Conservation (phyloP, 2,329 filamentous ascomycete species). For the Tolypocladium tundrense region DNA sequence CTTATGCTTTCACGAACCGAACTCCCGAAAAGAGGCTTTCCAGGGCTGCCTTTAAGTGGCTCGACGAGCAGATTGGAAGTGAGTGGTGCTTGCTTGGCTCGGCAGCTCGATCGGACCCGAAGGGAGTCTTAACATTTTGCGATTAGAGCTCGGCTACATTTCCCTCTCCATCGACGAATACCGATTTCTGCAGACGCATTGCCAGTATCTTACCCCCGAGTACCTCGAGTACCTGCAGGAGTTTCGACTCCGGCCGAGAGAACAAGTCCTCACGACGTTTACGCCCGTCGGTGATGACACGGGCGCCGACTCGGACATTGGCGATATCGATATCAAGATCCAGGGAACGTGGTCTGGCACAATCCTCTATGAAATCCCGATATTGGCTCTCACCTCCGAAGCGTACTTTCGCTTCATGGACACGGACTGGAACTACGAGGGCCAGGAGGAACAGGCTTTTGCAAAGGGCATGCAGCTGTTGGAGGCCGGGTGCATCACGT, state of each 20-base stretch:
- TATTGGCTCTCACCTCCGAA: conserved; percentile 85
- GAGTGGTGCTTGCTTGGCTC: conserved; percentile 15
- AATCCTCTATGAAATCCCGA: conserved; percentile 93
- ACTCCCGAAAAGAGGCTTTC: conserved; percentile 90
- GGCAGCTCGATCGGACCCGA: background rate
- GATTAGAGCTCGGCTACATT: conserved; percentile 68
- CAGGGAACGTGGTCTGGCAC: conserved; percentile 86
- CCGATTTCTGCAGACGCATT: conserved; percentile 65
- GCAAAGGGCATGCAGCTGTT: conserved; percentile 70
- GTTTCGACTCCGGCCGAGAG: conserved; percentile 70
- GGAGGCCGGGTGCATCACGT: conserved; percentile 76
- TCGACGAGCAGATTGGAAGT: conserved; percentile 75
- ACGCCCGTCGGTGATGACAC: conserved; percentile 43
- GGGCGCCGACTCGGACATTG: conserved; percentile 54
- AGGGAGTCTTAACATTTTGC: conserved; percentile 18
- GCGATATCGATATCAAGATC: conserved; percentile 67
- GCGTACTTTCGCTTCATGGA: conserved; percentile 98
- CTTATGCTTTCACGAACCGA: conserved; percentile 90
- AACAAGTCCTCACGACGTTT: conserved; percentile 70
- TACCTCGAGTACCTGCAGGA: conserved; percentile 76
- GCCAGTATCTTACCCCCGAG: conserved; percentile 65
- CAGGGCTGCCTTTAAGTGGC: conserved; percentile 73
- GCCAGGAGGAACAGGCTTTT: conserved; percentile 77
- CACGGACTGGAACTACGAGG: conserved; percentile 79
- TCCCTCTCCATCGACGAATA: conserved; percentile 71